Conservation (phyloP, 352 stramenopile species). For the Thraustochytrium striatum region DNA sequence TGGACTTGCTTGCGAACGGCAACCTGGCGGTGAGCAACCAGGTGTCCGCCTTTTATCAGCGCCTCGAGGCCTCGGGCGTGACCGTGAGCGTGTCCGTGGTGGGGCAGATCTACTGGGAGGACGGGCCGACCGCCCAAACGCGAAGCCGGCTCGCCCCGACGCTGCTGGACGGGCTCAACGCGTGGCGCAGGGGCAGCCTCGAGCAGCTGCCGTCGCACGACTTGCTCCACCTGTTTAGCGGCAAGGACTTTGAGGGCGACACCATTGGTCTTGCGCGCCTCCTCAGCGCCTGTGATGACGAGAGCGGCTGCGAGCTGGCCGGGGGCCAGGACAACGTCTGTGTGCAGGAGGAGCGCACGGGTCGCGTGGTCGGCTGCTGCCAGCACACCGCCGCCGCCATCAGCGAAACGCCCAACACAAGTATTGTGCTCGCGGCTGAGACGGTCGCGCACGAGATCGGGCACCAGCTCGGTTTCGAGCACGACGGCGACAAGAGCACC, state of each 20-base stretch:
- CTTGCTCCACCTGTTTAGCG: not conserved
- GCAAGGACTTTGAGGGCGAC: conserved; percentile 2
- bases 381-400: not conserved
- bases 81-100: not conserved
- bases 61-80: not conserved
- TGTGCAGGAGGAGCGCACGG: not conserved
- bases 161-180: conserved; percentile 12
- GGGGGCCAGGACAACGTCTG: no score
- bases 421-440: conserved; percentile 8
- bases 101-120: not conserved
- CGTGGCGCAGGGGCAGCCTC: not conserved
- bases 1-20: not conserved
- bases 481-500: not conserved
- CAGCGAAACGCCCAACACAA: not conserved
- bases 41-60: not conserved
- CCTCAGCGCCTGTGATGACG: not conserved
- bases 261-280: conserved; percentile 23
- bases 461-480: conserved; percentile 16
- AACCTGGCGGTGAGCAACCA: conserved; percentile 4
- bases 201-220: conserved; percentile 4
- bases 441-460: conserved; percentile 29
- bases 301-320: not conserved
- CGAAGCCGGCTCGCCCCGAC: not conserved
- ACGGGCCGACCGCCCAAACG: not conserved
- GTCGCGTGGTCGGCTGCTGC: not conserved